These are phyloP conservation scores for Agastache rugosa DNA, from an alignment of 257 asterid species.

Conservation along the genomic window DNA sequence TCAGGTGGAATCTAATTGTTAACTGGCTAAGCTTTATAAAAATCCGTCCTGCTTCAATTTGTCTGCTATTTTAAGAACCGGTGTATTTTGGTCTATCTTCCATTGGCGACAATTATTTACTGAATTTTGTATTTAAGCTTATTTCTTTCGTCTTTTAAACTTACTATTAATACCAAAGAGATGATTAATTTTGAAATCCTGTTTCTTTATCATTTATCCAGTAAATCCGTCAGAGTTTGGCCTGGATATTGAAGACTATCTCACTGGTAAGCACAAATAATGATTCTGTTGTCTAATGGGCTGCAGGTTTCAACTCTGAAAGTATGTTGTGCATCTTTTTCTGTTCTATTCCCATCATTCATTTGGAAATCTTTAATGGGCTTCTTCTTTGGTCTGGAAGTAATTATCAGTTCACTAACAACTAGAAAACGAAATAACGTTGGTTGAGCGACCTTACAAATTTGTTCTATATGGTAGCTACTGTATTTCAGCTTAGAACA, in stretches of 20 bases:
- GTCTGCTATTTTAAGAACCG: too few relatives aligned
- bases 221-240: slow-evolving; percentile 79
- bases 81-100: too few relatives aligned
- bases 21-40: too few relatives aligned
- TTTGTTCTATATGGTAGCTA: not conserved
- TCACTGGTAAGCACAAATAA: slow-evolving; percentile 62
- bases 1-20: too few relatives aligned
- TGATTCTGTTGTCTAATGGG: slow-evolving; percentile 15
- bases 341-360: not conserved
- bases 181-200: slow-evolving; percentile 17
- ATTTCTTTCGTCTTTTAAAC: not conserved
- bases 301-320: slow-evolving; percentile 30
- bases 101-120: slow-evolving; percentile 4
- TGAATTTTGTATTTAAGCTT: not conserved
- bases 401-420: not conserved
- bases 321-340: not conserved
- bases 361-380: slow-evolving; percentile 1
- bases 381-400: slow-evolving; percentile 11
- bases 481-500: slow-evolving; percentile 6
- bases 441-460: not conserved
- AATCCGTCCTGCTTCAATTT: too few relatives aligned
- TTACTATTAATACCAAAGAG: not conserved
- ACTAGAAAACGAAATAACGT: not conserved
- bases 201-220: slow-evolving; percentile 43
- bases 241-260: slow-evolving; percentile 92